These are phyloP conservation scores for Chondrus crispus DNA, from an alignment of 23 red algal species.

Conservation along the genomic window DNA sequence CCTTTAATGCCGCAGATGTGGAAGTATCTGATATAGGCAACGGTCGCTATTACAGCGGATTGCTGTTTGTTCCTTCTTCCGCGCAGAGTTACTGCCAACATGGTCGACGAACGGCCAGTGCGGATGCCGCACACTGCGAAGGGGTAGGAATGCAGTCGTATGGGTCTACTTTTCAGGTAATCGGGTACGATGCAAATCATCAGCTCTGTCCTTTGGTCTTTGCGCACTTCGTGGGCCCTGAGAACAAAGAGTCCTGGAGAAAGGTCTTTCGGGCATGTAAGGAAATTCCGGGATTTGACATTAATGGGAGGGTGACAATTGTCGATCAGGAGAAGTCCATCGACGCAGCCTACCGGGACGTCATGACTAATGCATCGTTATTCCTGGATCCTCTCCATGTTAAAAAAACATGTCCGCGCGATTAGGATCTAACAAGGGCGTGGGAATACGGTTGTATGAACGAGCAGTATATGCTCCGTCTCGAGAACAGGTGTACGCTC, in stretches of 20 bases:
- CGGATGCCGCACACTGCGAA: slow-evolving; percentile 34
- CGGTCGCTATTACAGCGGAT: slow-evolving; percentile 13
- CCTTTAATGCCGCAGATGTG: background rate
- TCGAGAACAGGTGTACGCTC: background rate
- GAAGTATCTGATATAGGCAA: slow-evolving; percentile 7
- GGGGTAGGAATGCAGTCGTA: slow-evolving; percentile 26
- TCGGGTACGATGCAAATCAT: slow-evolving; percentile 16
- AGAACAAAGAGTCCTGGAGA: background rate
- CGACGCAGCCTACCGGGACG: slow-evolving; percentile 17
- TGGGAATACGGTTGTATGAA: background rate
- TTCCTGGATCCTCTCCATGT: slow-evolving; percentile 42
- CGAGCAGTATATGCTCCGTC: background rate
- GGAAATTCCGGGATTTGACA: background rate
- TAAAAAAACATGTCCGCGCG: slow-evolving; percentile 22
- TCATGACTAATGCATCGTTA: background rate
- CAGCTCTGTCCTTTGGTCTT: slow-evolving; percentile 21
- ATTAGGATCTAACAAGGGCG: background rate
- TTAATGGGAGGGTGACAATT: background rate
- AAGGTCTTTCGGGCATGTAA: slow-evolving; percentile 23
- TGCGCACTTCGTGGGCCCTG: slow-evolving; percentile 18
- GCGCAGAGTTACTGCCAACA: background rate
- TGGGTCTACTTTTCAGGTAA: slow-evolving; percentile 38
- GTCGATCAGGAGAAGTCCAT: slow-evolving; percentile 35
- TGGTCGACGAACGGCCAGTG: background rate
- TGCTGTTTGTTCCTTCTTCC: slow-evolving; percentile 20